These are phyloP conservation scores for Cicer pinnatifidum DNA, from an alignment of 306 rosid species.

Conservation along the genomic window DNA sequence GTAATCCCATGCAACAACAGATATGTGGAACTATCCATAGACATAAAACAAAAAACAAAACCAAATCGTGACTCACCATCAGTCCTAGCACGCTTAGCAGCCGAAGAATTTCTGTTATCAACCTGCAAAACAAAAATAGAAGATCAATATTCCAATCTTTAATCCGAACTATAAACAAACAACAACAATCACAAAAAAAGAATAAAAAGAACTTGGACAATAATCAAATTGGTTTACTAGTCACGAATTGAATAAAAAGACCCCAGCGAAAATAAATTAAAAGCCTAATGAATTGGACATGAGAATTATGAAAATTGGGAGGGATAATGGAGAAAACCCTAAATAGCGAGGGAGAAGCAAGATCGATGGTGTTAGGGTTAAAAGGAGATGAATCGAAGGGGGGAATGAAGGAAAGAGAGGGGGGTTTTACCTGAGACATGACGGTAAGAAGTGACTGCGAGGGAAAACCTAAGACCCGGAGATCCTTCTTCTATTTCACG, in stretches of 20 bases:
- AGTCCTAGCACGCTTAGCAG: conserved; percentile 97
- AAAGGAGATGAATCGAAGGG: background rate
- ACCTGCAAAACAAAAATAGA: conserved; percentile 55
- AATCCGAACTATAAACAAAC: background rate
- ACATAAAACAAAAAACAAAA: background rate
- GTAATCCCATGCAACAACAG: background rate
- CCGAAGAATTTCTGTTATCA: conserved; percentile 93
- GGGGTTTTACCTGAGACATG: conserved; percentile 53
- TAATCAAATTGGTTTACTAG: conserved; percentile 1
- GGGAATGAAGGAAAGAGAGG: conserved; percentile 12
- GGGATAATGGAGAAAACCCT: conserved; percentile 41
- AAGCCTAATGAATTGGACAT: background rate
- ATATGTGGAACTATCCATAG: conserved; percentile 11
- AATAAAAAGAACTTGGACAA: background rate
- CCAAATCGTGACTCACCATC: conserved; percentile 61
- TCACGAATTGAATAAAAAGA: background rate
- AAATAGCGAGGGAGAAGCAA: background rate
- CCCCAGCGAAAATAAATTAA: background rate
- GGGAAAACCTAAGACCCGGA: conserved; percentile 20
- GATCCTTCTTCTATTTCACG: conserved; percentile 44
- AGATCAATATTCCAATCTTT: conserved; percentile 13
- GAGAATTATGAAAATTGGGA: background rate
- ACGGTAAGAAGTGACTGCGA: conserved; percentile 18
- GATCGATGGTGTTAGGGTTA: conserved; percentile 29
- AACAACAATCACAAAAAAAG: background rate